Percentiles rank a stretch among this genome's conserved stretches.
phyloP scores from a whole-genome alignment of 306 rosid species.

The Sicyos edulis region DNA sequence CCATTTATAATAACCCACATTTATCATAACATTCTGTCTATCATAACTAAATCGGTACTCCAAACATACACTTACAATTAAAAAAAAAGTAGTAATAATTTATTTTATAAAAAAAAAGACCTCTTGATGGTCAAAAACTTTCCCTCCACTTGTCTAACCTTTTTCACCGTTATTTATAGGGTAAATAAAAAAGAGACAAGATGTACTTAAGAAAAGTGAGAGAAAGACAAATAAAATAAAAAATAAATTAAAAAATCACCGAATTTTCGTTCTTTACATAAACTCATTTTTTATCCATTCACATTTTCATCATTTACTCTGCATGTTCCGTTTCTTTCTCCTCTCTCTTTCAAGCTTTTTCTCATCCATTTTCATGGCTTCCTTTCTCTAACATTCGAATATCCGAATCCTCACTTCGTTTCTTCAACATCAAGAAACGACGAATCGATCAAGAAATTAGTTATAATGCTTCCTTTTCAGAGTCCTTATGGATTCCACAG shows the following conservation, averaged over 20 bases:
- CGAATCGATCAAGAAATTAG: neutral
- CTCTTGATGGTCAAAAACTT: too few species aligned
- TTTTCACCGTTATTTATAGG: too few species aligned
- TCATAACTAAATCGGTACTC: too few species aligned
- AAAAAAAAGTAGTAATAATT: too few species aligned
- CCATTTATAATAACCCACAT: too few species aligned
- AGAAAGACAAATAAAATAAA: neutral
- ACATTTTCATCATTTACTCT: neutral
- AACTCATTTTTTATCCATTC: neutral
- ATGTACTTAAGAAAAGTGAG: too few species aligned
- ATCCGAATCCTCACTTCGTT: neutral
- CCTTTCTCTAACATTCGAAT: neutral
- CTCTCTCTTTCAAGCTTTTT: neutral
- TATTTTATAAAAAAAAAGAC: too few species aligned
- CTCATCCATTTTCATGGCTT: conserved; percentile 9
- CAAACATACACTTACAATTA: too few species aligned
- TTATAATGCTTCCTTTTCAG: conserved; percentile 42
- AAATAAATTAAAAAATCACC: neutral
- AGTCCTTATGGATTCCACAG: conserved; percentile 31
- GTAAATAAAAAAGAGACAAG: too few species aligned
- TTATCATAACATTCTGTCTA: too few species aligned
- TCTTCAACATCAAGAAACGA: too few species aligned
- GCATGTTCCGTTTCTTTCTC: conserved; percentile 4
- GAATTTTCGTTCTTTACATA: neutral
- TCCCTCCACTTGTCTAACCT: too few species aligned